Conservation (phyloP, 192 early-diverging fungal genomes). For the Rhizophagus clarus region DNA sequence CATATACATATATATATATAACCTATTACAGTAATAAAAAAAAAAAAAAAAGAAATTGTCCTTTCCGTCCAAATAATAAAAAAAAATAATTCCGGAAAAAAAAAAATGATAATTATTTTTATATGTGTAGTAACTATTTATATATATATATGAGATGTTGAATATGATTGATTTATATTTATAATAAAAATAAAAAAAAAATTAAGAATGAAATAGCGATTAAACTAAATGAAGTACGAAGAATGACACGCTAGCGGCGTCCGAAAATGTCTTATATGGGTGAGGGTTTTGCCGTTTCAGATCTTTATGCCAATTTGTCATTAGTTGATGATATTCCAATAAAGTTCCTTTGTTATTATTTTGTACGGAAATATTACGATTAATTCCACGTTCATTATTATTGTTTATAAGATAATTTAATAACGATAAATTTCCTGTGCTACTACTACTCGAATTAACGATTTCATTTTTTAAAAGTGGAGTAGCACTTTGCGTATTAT, state of each 20-base stretch:
- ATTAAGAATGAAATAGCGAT: background rate
- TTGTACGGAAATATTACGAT: background rate
- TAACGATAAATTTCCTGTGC: background rate
- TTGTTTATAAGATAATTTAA: background rate
- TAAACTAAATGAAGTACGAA: slow-evolving; percentile 4
- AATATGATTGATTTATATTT: background rate
- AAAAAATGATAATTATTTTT: too few species aligned
- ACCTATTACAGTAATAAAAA: too few species aligned
- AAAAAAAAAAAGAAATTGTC: background rate
- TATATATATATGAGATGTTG: background rate
- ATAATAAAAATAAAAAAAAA: too few species aligned
- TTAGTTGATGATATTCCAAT: background rate
- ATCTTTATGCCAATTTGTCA: slow-evolving; percentile 12
- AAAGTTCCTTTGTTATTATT: background rate
- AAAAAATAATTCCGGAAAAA: background rate
- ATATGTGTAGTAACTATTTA: background rate
- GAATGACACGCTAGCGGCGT: background rate
- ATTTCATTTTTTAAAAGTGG: background rate
- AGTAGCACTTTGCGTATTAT: background rate
- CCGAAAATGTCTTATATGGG: background rate
- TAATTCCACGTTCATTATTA: background rate
- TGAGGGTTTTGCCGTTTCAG: background rate
- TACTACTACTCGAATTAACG: background rate
- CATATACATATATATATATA: too few species aligned
- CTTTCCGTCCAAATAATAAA: background rate